These are phyloP conservation scores for Puccinia polysora DNA, from an alignment of 1,284 basidiomycete species.

Conservation along the genomic window DNA sequence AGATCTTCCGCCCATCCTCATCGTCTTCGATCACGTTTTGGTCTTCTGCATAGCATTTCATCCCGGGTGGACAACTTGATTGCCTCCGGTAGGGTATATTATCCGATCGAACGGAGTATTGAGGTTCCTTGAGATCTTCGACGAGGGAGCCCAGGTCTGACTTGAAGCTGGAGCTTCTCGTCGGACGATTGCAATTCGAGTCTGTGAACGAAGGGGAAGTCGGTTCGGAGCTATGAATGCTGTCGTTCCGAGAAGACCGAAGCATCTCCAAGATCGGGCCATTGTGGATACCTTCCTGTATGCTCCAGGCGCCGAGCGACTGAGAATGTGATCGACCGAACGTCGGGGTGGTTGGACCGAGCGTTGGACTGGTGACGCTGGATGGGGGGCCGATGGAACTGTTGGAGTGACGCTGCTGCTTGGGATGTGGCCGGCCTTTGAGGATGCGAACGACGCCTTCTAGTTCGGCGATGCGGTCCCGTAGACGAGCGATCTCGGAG, in stretches of 20 bases:
- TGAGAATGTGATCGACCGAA: conserved; percentile 26
- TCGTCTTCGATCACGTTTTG: conserved; percentile 38
- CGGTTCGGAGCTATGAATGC: conserved; percentile 5
- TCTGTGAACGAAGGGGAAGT: conserved; percentile 15
- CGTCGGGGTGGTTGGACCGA: conserved; percentile 15
- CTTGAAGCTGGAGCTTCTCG: conserved; percentile 15
- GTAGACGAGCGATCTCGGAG: conserved; percentile 67
- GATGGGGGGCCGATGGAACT: background rate
- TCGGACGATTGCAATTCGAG: conserved; percentile 4
- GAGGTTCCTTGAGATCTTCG: conserved; percentile 16
- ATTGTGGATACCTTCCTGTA: background rate
- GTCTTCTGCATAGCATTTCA: conserved; percentile 22
- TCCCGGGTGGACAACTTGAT: conserved; percentile 36
- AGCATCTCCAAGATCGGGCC: conserved; percentile 20
- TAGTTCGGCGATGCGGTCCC: conserved; percentile 78
- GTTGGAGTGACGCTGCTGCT: conserved; percentile 15
- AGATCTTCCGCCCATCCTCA: conserved; percentile 38
- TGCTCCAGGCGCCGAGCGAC: conserved; percentile 22
- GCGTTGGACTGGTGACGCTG: background rate
- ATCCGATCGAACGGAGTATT: conserved; percentile 10
- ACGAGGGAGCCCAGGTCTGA: background rate
- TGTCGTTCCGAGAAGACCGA: background rate
- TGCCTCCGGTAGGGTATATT: conserved; percentile 16
- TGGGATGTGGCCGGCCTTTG: conserved; percentile 38
- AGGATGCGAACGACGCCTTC: conserved; percentile 69